Percentiles rank a stretch among this genome's conserved stretches.
phyloP scores from a whole-genome alignment of 768 basidiomycete genomes.

The Kwoniella pini region DNA sequence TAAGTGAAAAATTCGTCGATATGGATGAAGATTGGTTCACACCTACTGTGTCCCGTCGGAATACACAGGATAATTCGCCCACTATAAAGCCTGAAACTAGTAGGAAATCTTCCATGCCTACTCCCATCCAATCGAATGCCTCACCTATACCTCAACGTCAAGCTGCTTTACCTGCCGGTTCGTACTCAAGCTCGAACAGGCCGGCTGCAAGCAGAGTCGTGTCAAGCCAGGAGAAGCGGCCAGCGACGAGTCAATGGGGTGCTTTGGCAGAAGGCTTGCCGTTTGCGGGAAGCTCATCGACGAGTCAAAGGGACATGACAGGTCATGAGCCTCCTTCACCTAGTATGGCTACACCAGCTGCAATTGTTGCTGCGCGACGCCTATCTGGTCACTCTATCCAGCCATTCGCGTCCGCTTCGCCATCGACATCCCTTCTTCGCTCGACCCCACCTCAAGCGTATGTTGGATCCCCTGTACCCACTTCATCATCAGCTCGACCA shows the following conservation, averaged over 20 bases:
- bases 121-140: slow-evolving; percentile 21
- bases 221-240: slow-evolving; percentile 19
- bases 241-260: slow-evolving; percentile 34
- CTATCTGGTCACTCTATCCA: slow-evolving; percentile 49
- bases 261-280: slow-evolving; percentile 43
- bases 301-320: background rate
- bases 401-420: slow-evolving; percentile 40
- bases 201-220: slow-evolving; percentile 20
- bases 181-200: slow-evolving; percentile 3
- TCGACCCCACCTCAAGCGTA: slow-evolving; percentile 21
- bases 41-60: slow-evolving; percentile 43
- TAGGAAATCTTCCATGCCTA: slow-evolving; percentile 13
- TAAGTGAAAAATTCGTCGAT: slow-evolving; percentile 49
- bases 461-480: slow-evolving; percentile 11
- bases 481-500: slow-evolving; percentile 12
- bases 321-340: slow-evolving; percentile 25
- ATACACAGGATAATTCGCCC: background rate
- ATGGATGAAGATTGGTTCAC: slow-evolving; percentile 55
- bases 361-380: slow-evolving; percentile 38
- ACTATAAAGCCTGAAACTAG: background rate
- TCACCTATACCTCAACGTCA: slow-evolving; percentile 44
- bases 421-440: slow-evolving; percentile 39
- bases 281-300: slow-evolving; percentile 33
- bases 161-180: slow-evolving; percentile 26
- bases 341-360: slow-evolving; percentile 23